A percentile compares a stretch with the other conserved stretches of the same genome.
Conservation (phyloP, 495 filamentous ascomycete species). For the Aspergillus cavernicola region DNA sequence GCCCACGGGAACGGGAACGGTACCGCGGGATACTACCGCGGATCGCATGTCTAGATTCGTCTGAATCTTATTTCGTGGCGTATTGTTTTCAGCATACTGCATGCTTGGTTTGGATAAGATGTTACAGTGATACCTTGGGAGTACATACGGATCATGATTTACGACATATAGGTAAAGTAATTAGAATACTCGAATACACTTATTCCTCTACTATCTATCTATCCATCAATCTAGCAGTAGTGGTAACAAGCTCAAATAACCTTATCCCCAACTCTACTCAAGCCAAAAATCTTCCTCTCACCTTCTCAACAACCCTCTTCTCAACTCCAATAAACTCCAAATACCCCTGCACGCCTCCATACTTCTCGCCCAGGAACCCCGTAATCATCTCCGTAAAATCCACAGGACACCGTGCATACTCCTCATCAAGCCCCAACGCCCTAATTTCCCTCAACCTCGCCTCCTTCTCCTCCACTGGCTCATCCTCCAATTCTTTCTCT, state of each 20-base stretch:
- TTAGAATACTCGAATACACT: constrained; percentile 1
- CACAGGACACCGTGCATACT: constrained; percentile 60
- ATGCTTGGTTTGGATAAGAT: background rate
- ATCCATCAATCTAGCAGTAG: too few relatives aligned
- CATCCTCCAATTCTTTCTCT: constrained; percentile 50
- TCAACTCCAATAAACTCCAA: constrained; percentile 55
- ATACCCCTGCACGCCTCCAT: constrained; percentile 62
- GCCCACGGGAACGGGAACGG: constrained; percentile 20
- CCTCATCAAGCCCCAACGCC: constrained; percentile 61
- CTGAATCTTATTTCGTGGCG: background rate
- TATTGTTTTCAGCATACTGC: background rate
- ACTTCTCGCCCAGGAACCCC: constrained; percentile 48
- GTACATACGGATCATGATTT: background rate
- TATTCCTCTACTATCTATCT: too few relatives aligned
- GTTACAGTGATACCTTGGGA: background rate
- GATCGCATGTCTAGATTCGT: constrained; percentile 11
- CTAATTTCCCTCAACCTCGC: constrained; percentile 63
- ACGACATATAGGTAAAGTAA: constrained; percentile 4
- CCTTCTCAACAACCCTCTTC: constrained; percentile 29
- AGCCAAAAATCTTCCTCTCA: constrained; percentile 25
- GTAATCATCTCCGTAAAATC: constrained; percentile 51
- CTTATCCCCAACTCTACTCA: background rate
- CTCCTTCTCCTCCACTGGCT: constrained; percentile 48
- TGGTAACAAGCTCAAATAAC: too few relatives aligned
- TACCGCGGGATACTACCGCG: constrained; percentile 27